Base-by-base conservation (phyloP, 2,329 filamentous ascomycete genomes). In the Pseudocercospora ulei region DNA sequence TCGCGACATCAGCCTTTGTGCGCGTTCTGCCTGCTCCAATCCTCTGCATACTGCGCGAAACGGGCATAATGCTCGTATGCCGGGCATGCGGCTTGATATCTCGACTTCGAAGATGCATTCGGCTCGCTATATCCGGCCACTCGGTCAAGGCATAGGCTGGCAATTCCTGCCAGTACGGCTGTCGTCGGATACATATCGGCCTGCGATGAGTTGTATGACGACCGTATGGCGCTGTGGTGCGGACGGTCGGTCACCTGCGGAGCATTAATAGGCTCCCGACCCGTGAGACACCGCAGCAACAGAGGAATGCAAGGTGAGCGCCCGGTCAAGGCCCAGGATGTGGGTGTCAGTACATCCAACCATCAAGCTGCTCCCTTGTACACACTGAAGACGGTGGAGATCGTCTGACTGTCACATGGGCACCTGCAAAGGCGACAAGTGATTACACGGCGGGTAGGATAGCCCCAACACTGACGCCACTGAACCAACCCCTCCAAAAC, bases 1-100 rank as follows among this genome's bases (percentile, higher is more conserved):
- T 16, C 29, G 29, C 9, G 3, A 17, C 12, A 41, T 55, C 42
- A 54, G 49, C 36, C 25, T 11, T 4, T 33, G 7, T 7, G 23
- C 17, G 6, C 9, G 9, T 1, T 9, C 7, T 34, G 18, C 4
- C 14, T 25, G 13, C 9, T 5, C 19, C 6, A n/a, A 6, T 22
- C 16, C 7, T 22, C 30, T 2, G 46, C 58, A 12, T 56, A 62
- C 59, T 63, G 60, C 24, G 54, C 47, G 30, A 56, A 58, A 17
- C 54, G 52, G n/a, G 59, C 54, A 49, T 62, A 63, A 41, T 61
- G 54, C 39, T 60, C 57, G 37, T 62, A 63, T 25, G 57, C 60
- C 14, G 60, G 60, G 49, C 60, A 63, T 25, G 59, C 60, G 31
- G 55, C 56, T 22, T 53, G 42, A 35, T 59, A 60, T 38, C 56